phyloP scores from a whole-genome alignment of 768 basidiomycete genomes.

The Collybia sp. region DNA sequence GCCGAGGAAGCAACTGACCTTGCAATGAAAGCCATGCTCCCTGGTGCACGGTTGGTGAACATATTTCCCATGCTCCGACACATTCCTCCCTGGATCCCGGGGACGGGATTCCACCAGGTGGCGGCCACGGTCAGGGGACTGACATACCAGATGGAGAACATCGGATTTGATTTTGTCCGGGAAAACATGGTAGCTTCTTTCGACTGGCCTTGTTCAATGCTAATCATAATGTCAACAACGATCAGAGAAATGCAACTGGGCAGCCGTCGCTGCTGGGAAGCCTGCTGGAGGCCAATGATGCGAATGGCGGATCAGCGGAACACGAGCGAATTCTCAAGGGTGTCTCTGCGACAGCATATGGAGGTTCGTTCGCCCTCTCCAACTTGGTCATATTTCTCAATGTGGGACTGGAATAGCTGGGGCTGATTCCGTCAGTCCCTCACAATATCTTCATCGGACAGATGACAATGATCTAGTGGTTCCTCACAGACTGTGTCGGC shows the following conservation, averaged over 20 bases:
- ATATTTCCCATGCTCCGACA: slow-evolving; percentile 24
- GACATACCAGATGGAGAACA: slow-evolving; percentile 11
- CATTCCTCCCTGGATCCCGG: slow-evolving; percentile 32
- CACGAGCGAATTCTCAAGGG: neutral
- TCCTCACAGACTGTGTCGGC: slow-evolving; percentile 20
- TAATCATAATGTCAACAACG: neutral
- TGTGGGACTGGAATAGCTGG: slow-evolving; percentile 3
- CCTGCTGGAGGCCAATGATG: slow-evolving; percentile 3
- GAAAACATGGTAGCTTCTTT: slow-evolving; percentile 11
- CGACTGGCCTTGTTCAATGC: no score
- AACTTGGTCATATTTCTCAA: neutral
- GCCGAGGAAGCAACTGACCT: slow-evolving; percentile 14
- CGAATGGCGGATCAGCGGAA: neutral
- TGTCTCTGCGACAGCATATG: neutral
- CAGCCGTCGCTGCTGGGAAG: slow-evolving; percentile 3
- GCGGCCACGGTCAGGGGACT: slow-evolving; percentile 8
- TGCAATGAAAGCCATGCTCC: slow-evolving; percentile 8
- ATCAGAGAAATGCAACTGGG: slow-evolving; percentile 10
- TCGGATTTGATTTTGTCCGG: slow-evolving; percentile 14
- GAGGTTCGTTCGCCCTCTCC: neutral
- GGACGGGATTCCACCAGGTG: slow-evolving; percentile 18
- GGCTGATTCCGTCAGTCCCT: slow-evolving; percentile 9
- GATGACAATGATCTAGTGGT: neutral
- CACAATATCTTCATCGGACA: slow-evolving; percentile 14
- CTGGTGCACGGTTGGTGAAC: slow-evolving; percentile 20